These are phyloP conservation scores for Leishmania turanica DNA, from an alignment of 208 protist genomes.

Conservation along the genomic window DNA sequence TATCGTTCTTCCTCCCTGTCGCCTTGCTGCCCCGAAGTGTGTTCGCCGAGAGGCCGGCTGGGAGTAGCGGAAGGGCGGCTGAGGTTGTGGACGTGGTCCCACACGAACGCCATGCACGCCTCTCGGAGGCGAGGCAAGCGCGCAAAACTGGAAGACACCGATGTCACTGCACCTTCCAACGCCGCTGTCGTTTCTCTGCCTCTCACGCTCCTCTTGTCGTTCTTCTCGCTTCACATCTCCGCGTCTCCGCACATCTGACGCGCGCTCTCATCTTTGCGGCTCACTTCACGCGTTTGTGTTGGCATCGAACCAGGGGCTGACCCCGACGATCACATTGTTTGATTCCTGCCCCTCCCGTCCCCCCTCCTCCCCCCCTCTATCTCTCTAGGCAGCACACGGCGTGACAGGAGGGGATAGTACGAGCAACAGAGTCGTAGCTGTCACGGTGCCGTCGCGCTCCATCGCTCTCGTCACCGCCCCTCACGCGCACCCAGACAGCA, in stretches of 20 bases:
- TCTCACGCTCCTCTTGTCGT: background rate
- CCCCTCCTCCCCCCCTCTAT: background rate
- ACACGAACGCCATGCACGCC: background rate
- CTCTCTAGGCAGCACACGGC: background rate
- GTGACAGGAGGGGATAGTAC: background rate
- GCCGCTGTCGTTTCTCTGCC: background rate
- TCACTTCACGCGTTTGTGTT: background rate
- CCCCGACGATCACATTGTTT: background rate
- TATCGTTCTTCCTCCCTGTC: background rate
- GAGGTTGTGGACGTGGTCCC: background rate
- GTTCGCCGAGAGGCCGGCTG: background rate
- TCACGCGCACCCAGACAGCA: background rate
- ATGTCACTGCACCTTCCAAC: too few species aligned
- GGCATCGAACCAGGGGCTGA: background rate
- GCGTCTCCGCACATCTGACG: background rate
- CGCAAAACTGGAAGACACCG: too few species aligned
- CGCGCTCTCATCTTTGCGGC: background rate
- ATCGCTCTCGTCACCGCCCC: background rate
- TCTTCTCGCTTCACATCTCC: background rate
- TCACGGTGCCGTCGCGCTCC: background rate
- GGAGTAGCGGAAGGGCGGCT: background rate
- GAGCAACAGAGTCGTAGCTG: background rate
- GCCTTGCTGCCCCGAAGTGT: too few species aligned
- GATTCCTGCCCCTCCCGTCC: background rate
- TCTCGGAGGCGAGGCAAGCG: background rate